These are phyloP conservation scores for Paraglomus brasilianum DNA, from an alignment of 192 early-diverging fungal genomes.

Conservation along the genomic window DNA sequence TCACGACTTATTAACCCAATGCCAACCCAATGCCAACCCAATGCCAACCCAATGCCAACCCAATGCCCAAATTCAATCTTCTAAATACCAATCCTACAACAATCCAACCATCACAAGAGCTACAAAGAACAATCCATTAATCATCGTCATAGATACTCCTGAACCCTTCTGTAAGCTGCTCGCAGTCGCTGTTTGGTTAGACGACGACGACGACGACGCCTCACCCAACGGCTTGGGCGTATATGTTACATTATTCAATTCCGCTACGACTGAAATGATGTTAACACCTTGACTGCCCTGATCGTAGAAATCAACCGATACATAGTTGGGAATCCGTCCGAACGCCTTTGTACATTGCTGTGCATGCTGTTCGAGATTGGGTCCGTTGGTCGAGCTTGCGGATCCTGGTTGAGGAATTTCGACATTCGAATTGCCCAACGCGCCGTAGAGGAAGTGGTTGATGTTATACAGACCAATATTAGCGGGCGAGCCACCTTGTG, in stretches of 20 bases:
- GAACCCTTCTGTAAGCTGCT: too few species aligned
- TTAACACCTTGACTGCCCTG: conserved; percentile 36
- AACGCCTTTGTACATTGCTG: conserved; percentile 51
- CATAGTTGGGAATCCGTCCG: conserved; percentile 60
- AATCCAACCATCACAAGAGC: too few species aligned
- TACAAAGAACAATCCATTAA: too few species aligned
- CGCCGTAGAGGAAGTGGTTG: conserved; percentile 72
- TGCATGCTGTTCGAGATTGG: conserved; percentile 54
- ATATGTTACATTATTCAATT: conserved; percentile 13
- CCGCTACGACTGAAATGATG: background rate
- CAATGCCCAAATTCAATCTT: too few species aligned
- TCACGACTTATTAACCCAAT: too few species aligned
- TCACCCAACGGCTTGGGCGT: conserved; percentile 4
- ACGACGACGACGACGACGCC: too few species aligned
- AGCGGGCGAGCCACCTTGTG: conserved; percentile 40
- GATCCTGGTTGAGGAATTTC: conserved; percentile 54
- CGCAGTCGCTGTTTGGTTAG: background rate
- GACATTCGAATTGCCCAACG: conserved; percentile 36
- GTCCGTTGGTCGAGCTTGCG: conserved; percentile 54
- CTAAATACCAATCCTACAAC: too few species aligned
- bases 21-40: too few species aligned
- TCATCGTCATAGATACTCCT: too few species aligned
- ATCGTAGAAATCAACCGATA: conserved; percentile 77
- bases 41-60: too few species aligned
- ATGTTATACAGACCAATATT: conserved; percentile 54